Evolutionary conservation across 805 yeast genomes (phyloP).

Genomic region (Candida wancherniae): DNA sequence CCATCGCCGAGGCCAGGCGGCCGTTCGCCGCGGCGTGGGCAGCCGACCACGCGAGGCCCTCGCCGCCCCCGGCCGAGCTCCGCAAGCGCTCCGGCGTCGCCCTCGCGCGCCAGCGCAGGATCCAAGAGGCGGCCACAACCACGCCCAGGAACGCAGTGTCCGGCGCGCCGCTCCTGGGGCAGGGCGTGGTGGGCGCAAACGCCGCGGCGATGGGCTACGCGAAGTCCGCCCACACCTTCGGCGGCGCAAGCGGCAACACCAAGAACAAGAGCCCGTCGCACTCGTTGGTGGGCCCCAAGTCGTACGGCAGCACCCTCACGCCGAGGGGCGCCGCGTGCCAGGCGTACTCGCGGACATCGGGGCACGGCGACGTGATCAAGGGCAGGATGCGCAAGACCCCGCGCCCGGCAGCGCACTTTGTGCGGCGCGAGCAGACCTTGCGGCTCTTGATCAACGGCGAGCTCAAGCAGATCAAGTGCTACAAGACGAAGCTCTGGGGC

Average conservation of each 20-base stretch:
- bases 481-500: constrained; percentile 89
- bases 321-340: constrained; percentile 18
- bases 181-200: constrained; percentile 14
- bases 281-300: constrained; percentile 26
- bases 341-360: constrained; percentile 27
- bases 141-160: constrained; percentile 21
- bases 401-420: constrained; percentile 41
- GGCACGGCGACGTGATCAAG: constrained; percentile 36
- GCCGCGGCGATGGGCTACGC: constrained; percentile 24
- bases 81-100: constrained; percentile 30
- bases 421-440: constrained; percentile 50
- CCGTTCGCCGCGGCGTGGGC: constrained; percentile 43
- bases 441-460: constrained; percentile 59
- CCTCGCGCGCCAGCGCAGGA: constrained; percentile 32
- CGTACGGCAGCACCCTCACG: constrained; percentile 36
- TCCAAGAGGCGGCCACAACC: constrained; percentile 36
- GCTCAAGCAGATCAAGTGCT: constrained; percentile 51
- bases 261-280: constrained; percentile 30
- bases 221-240: constrained; percentile 32
- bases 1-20: constrained; percentile 57
- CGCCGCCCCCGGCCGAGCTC: constrained; percentile 20
- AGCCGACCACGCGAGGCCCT: constrained; percentile 39
- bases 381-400: constrained; percentile 62
- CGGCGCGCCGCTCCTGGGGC: constrained; percentile 13
- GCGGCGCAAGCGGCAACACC: constrained; percentile 29